phyloP scores from a whole-genome alignment of 2,329 filamentous ascomycete genomes.

The Fusarium odoratissimum region DNA sequence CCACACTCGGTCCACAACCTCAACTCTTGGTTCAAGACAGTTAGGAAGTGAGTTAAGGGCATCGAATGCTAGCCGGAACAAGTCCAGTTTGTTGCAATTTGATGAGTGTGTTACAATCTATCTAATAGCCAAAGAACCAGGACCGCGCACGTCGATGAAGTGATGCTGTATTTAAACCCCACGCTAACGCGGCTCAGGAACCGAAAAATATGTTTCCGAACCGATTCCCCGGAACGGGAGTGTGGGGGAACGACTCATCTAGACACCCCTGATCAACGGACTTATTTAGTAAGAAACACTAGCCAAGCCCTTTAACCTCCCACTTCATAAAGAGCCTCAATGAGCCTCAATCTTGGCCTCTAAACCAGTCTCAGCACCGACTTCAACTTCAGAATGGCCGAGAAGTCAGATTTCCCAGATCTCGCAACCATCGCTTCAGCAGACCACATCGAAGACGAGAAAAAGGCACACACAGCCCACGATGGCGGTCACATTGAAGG shows the following conservation, averaged over 20 bases:
- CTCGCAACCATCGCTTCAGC: background rate
- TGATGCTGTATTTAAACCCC: background rate
- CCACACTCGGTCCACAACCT: too few species aligned
- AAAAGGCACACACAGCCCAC: background rate
- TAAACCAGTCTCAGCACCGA: background rate
- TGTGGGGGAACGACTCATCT: background rate
- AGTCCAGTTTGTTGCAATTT: background rate
- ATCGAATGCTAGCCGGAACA: background rate
- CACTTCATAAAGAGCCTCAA: background rate
- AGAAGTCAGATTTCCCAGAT: constrained; percentile 4
- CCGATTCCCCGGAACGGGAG: constrained; percentile 15
- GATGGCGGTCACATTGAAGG: constrained; percentile 13
- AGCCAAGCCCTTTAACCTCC: background rate
- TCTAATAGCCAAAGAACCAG: background rate
- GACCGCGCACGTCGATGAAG: fast-evolving
- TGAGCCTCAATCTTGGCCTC: background rate
- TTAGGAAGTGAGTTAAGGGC: background rate
- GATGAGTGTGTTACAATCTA: fast-evolving
- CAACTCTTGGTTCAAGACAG: background rate
- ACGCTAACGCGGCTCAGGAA: background rate
- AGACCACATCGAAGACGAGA: constrained; percentile 6
- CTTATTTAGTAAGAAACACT: background rate
- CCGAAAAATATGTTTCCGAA: constrained; percentile 1
- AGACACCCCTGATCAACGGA: background rate
- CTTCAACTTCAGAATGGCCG: background rate